Conservation (phyloP, 2,329 filamentous ascomycete species). For the Didymella lethalis region DNA sequence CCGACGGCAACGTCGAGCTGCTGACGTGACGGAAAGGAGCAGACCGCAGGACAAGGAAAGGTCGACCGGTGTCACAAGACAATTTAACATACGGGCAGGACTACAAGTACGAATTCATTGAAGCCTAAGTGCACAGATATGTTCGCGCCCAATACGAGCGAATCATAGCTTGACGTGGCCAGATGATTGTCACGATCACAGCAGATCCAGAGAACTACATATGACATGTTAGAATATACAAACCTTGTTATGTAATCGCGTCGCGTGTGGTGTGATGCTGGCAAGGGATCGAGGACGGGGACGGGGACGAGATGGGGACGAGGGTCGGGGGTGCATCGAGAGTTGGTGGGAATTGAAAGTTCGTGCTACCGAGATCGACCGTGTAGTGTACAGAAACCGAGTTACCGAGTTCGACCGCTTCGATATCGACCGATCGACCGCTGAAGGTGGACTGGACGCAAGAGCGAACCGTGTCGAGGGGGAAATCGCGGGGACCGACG, state of each 20-base stretch:
- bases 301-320: slow-evolving; percentile 13
- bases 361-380: slow-evolving; percentile 46
- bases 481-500: slow-evolving; percentile 48
- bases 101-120: neutral
- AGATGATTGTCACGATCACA: slow-evolving; percentile 12
- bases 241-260: slow-evolving; percentile 19
- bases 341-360: slow-evolving; percentile 30
- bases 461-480: slow-evolving; percentile 44
- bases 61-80: too few species aligned
- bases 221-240: slow-evolving; percentile 22
- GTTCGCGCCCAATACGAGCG: neutral
- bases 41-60: neutral
- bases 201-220: slow-evolving; percentile 1
- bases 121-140: neutral
- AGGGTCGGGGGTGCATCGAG: slow-evolving; percentile 24
- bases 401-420: slow-evolving; percentile 41
- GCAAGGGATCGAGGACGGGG: slow-evolving; percentile 6
- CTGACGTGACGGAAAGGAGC: neutral
- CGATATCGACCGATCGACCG: slow-evolving; percentile 47
- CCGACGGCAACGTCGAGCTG: neutral
- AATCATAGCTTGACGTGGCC: neutral
- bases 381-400: slow-evolving; percentile 49
- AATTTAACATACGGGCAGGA: neutral
- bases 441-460: slow-evolving; percentile 32
- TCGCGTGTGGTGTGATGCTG: slow-evolving; percentile 9